Evolutionary conservation across 2,329 filamentous ascomycete genomes (phyloP).

Genomic region (Cryphonectria carpinicola): DNA sequence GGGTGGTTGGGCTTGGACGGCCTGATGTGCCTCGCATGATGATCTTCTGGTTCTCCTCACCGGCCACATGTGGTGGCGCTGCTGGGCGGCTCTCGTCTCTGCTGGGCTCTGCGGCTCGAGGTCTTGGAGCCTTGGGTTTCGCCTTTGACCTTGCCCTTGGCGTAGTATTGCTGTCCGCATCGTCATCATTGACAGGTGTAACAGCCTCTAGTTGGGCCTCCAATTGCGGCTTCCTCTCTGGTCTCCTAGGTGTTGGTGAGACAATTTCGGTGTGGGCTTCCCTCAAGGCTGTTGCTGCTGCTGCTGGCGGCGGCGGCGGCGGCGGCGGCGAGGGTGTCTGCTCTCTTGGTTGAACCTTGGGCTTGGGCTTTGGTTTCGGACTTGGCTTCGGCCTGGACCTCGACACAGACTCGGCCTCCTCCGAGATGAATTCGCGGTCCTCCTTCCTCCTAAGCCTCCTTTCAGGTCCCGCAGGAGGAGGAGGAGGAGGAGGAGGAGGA

Average conservation of each 20-base stretch:
- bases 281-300: constrained; percentile 19
- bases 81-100: neutral
- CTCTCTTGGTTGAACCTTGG: constrained; percentile 14
- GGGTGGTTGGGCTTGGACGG: constrained; percentile 7
- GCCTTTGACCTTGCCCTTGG: constrained; percentile 1
- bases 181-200: neutral
- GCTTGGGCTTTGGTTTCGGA: constrained; percentile 37
- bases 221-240: constrained; percentile 37
- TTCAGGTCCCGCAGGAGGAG: constrained; percentile 34
- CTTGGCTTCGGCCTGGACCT: constrained; percentile 30
- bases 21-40: neutral
- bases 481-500: neutral
- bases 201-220: constrained; percentile 37
- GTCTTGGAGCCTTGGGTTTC: constrained; percentile 14
- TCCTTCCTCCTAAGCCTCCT: constrained; percentile 36
- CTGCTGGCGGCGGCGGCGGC: constrained; percentile 15
- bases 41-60: constrained; percentile 1
- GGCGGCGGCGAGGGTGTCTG: constrained; percentile 30
- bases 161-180: neutral
- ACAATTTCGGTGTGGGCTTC: constrained; percentile 34
- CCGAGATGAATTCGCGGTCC: constrained; percentile 15
- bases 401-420: constrained; percentile 11
- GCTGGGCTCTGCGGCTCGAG: neutral
- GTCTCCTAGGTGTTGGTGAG: constrained; percentile 40
- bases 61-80: neutral